Evolutionary conservation across 2,329 filamentous ascomycete genomes (phyloP), one percentile per base, ranked within the genome.

Genomic region (Didymella glomerata): DNA sequence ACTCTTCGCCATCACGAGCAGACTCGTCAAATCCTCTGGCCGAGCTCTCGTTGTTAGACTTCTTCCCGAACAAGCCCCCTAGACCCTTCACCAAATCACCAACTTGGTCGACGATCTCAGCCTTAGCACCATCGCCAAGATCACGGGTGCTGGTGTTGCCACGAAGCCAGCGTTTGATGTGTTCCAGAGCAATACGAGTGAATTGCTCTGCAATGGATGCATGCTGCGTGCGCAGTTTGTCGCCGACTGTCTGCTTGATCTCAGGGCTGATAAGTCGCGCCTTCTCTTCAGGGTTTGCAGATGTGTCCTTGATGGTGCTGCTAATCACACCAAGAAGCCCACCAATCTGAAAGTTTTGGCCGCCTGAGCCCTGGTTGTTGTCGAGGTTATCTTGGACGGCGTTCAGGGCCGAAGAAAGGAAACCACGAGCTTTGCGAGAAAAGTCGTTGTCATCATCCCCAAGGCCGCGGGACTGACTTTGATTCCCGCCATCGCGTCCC

Each of bases 91-190:
- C 70, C 10, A 73, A 48, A 60, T 65, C 68, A 11, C 64, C 62
- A 8, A 73, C 68, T 51, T 73, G 68, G 30, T 72, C 67, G 50
- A 60, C 66, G 38, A 74, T 69, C 57, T 73, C 70, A 20, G 65
- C 70, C 48, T 69, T 73, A 2, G 69, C 68, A 28, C 70, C 70
- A 28, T 73, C 70, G 11, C 70, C 69, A 24, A 73, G 49, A 48
- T 73, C 70, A 3, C 70, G 68, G 1, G 69, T 64, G 40, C 68
- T 73, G 7, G 69, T 73, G 48, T 73, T 73, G 3, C 70, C 70
- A 48, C 70, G 68, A 10, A 73, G 60, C 70, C 70, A 73, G 47
- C 70, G 69, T 56, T 73, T 73, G 60, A 73, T 70, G 47, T 73
- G 70, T 8, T 72, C 70, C 9, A 73, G 53, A 0, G 70, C 70